A percentile compares a stretch with the other conserved stretches of the same genome.
Conservation (phyloP, 1,284 basidiomycete species). For the Marasmius sp. region DNA sequence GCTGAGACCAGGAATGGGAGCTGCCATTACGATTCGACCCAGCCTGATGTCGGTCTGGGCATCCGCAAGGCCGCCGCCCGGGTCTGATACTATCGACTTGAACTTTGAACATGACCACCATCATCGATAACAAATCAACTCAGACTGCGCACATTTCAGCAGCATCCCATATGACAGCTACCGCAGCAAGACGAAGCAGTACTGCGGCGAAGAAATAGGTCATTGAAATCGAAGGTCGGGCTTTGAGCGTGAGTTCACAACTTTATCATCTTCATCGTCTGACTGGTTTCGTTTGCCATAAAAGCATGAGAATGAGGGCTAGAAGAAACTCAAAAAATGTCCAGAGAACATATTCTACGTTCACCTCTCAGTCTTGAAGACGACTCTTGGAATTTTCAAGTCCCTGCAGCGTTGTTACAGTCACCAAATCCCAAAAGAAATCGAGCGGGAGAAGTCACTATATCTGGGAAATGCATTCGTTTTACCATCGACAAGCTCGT, state of each 20-base stretch:
- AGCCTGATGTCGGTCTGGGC: not conserved
- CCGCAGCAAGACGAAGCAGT: not conserved
- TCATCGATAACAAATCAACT: not conserved
- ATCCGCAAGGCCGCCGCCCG: not conserved
- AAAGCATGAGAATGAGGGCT: not conserved
- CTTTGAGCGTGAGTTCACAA: not conserved
- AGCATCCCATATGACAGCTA: no score
- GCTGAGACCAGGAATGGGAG: no score
- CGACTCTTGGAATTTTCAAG: constrained; percentile 48
- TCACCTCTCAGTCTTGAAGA: constrained; percentile 45
- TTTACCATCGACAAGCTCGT: constrained; percentile 50
- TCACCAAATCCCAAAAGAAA: constrained; percentile 20
- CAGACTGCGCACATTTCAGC: not conserved
- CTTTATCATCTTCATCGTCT: not conserved
- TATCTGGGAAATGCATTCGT: constrained; percentile 48
- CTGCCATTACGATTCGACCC: no score
- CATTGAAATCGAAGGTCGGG: not conserved
- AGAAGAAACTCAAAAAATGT: constrained; percentile 24
- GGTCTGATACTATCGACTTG: constrained; percentile 18
- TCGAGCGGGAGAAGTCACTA: constrained; percentile 15
- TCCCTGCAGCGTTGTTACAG: constrained; percentile 30
- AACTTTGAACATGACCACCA: not conserved
- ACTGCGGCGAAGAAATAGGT: not conserved
- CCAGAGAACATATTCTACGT: constrained; percentile 33
- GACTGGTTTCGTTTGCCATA: not conserved